Evolutionary conservation across 1,284 basidiomycete species (phyloP).

Genomic region (Taiwanofungus camphoratus): DNA sequence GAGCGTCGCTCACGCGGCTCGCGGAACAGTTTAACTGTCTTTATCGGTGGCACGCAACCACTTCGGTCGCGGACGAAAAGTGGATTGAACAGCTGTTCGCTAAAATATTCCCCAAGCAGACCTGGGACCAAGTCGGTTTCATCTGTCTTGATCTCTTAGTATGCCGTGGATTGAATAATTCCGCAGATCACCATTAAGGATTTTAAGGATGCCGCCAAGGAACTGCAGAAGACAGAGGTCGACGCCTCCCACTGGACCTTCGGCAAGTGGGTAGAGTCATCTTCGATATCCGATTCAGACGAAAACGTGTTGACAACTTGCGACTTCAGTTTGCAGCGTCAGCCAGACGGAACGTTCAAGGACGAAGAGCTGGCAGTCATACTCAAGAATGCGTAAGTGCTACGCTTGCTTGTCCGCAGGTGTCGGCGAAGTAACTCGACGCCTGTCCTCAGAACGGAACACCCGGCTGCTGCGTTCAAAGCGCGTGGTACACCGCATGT

Average conservation of each 20-base stretch:
- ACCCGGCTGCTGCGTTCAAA: conserved; percentile 72
- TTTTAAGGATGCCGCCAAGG: conserved; percentile 46
- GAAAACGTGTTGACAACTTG: conserved; percentile 7
- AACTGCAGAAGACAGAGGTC: conserved; percentile 35
- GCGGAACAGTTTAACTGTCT: conserved; percentile 79
- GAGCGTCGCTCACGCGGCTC: background rate
- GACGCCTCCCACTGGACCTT: conserved; percentile 65
- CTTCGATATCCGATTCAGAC: background rate
- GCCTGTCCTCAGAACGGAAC: conserved; percentile 47
- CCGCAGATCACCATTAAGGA: conserved; percentile 47
- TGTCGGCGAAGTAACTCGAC: background rate
- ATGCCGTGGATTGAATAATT: background rate
- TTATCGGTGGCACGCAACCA: conserved; percentile 80
- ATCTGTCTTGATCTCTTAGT: background rate
- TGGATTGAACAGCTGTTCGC: conserved; percentile 53
- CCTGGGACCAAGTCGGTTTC: conserved; percentile 35
- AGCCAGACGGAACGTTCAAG: conserved; percentile 56
- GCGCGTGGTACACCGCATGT: conserved; percentile 71
- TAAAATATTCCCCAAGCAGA: conserved; percentile 48
- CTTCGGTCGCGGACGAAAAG: conserved; percentile 60
- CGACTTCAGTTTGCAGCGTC: conserved; percentile 50
- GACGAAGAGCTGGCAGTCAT: conserved; percentile 68
- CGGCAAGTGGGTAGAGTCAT: conserved; percentile 39
- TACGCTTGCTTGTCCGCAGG: background rate
- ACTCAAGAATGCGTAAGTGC: conserved; percentile 60